phyloP scores from a whole-genome alignment of 2,329 filamentous ascomycete species.

The Coniochaeta hoffmannii region DNA sequence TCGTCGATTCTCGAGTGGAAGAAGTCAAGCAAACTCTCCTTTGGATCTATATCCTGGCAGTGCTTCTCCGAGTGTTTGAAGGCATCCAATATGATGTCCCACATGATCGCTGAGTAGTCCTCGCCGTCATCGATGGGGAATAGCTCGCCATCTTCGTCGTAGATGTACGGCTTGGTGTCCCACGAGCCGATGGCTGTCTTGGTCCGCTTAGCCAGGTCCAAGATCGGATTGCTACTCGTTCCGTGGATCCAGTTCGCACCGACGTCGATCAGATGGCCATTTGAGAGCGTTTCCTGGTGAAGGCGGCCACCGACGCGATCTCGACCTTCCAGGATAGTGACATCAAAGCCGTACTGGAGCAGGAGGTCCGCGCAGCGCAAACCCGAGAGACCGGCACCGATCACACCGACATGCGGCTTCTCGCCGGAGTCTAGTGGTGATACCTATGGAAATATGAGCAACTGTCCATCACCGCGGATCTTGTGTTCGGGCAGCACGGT shows the following conservation, averaged over 20 bases:
- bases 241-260: slow-evolving; percentile 81
- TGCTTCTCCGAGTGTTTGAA: slow-evolving; percentile 59
- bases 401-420: slow-evolving; percentile 52
- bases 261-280: slow-evolving; percentile 43
- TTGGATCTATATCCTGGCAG: slow-evolving; percentile 35
- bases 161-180: slow-evolving; percentile 47
- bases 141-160: slow-evolving; percentile 46
- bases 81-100: slow-evolving; percentile 60
- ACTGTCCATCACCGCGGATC: not conserved
- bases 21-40: slow-evolving; percentile 46
- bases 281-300: slow-evolving; percentile 40
- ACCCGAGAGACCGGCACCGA: slow-evolving; percentile 64
- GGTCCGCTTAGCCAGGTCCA: slow-evolving; percentile 57
- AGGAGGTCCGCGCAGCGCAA: slow-evolving; percentile 65
- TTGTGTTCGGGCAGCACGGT: not conserved
- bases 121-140: slow-evolving; percentile 40
- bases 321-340: slow-evolving; percentile 63
- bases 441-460: not conserved
- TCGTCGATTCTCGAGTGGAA: slow-evolving; percentile 36
- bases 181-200: slow-evolving; percentile 39
- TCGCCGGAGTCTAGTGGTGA: not conserved
- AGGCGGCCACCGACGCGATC: slow-evolving; percentile 61
- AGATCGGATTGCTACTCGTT: slow-evolving; percentile 61
- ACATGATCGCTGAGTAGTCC: slow-evolving; percentile 47
- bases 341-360: slow-evolving; percentile 54